Base-by-base conservation (phyloP, 257 asterid species). In the Salvia rosmarinus region DNA sequence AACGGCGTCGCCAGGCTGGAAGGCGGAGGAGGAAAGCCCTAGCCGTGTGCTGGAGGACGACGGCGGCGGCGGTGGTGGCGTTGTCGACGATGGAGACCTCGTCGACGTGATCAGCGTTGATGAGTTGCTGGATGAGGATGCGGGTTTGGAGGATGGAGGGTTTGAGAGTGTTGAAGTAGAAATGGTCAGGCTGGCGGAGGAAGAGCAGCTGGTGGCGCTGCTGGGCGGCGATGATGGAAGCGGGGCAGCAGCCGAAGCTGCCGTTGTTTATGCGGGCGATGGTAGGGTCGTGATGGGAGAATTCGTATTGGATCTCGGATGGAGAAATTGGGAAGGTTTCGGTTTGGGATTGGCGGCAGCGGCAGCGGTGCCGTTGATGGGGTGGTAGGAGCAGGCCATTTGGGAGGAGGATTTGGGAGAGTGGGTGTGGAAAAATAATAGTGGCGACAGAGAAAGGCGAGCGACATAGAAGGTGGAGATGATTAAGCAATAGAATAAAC, bases 61-160 rank as follows among this genome's bases (percentile, higher is more conserved):
- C 68, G 4, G 98, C 98, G 7, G 96, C 96, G 67, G 96, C 96
- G 11, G 96, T 92, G 73, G 96, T 92, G 82, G 94, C 96, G 82
- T 88, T 90, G 62, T 92, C 98, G n/a, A 92, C 92, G 81, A 88
- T 64, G 72, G 96, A 88, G 83, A 92, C 81, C 17, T 92, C 95
- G 21, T 87, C 89, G 16, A 85, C 84, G 72, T 85, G 84, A 63
- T 86, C 87, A 46, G 98, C 95, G 84, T 90, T 88, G 82, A 90
- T 82, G 16, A 92, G 83, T 68, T 47, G 30, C 32, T 85, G 83
- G 79, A 92, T 79, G 16, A 85, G 72, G 61, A 73, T 68, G 55
- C 98, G 90, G 28, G 95, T 67, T 1, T 55, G 63, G 54, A 82
- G 82, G 74, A 88, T 78, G 11, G 96, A 79, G 55, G 95, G 97